Conservation (phyloP, 805 yeast genomes). For the Monosporozyma servazzii region DNA sequence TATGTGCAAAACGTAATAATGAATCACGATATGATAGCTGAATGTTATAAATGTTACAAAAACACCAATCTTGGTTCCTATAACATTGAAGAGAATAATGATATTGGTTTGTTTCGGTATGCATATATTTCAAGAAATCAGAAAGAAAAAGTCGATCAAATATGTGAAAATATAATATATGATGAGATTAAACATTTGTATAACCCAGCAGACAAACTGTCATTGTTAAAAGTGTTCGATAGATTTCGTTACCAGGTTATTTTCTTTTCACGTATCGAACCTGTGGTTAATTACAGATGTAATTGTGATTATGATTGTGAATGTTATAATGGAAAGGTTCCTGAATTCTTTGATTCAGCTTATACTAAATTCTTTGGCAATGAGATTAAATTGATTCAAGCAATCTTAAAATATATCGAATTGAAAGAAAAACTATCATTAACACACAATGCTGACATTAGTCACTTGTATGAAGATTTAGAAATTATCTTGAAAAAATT, state of each 20-base stretch:
- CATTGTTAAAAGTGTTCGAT: not conserved
- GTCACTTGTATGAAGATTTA: not conserved
- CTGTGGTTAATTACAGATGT: not conserved
- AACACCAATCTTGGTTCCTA: not conserved
- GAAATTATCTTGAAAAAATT: not conserved
- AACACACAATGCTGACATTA: not conserved
- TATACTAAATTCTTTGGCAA: not conserved
- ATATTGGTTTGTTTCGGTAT: not conserved
- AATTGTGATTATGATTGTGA: not conserved
- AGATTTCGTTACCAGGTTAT: not conserved
- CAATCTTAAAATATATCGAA: not conserved
- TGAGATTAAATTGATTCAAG: not conserved
- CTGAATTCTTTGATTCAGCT: not conserved
- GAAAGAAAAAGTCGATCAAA: not conserved
- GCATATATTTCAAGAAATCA: not conserved
- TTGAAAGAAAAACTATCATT: not conserved
- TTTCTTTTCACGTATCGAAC: not conserved
- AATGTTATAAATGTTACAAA: not conserved
- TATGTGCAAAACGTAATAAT: not conserved
- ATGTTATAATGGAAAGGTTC: not conserved
- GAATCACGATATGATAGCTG: not conserved
- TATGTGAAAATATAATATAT: not conserved
- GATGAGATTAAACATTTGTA: not conserved
- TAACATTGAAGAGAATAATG: not conserved
- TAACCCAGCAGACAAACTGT: not conserved